Evolutionary conservation across 192 early-diverging fungal species (phyloP), one percentile per base, ranked within the genome.

Genomic region (Physocladia obscura): DNA sequence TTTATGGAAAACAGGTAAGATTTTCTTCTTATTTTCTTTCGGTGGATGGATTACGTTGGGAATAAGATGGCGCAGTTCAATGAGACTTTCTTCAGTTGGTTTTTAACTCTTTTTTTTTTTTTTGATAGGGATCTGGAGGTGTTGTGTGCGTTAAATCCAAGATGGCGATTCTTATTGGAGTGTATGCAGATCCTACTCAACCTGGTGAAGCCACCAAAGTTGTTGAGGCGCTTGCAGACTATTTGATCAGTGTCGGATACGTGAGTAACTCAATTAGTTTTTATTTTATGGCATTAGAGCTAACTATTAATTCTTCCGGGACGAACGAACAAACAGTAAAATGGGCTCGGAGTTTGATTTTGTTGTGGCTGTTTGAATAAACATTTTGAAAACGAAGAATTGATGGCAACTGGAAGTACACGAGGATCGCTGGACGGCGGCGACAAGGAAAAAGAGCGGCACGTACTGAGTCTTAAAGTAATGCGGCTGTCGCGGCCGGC

Each of bases 401-500:
- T n/a, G 40, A 44, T 44, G 40, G n/a, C 11, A 8, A 44, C 40
- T n/a, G 40, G 8, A 8, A 13, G 11, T n/a, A 8, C 8, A n/a
- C 40, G 40, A 8, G 40, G 11, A n/a, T 44, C 40, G 40, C 8
- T 44, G 40, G 40, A 44, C 40, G 40, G 40, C 11, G n/a, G 40
- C 40, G 40, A 44, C 27, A 59, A 36, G 24, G n/a, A n/a, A n/a
- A n/a, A n/a, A n/a, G 63, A 65, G 63, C 39, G 48, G 37, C 94
- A 96, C 74, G 83, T 88, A 22, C 83, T 96, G 52, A 87, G 90
- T 1, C 84, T 96, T 36, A 96, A 94, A 74, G 94, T 96, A 29
- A 92, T 96, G 89, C 90, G 94, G 24, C 86, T 95, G 39, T 91
- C 93, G 73, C 85, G 88, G 56, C 93, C 91, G 29, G 64, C 86